Base-by-base conservation (phyloP, 495 filamentous ascomycete species). In the Trichoderma parareesei region DNA sequence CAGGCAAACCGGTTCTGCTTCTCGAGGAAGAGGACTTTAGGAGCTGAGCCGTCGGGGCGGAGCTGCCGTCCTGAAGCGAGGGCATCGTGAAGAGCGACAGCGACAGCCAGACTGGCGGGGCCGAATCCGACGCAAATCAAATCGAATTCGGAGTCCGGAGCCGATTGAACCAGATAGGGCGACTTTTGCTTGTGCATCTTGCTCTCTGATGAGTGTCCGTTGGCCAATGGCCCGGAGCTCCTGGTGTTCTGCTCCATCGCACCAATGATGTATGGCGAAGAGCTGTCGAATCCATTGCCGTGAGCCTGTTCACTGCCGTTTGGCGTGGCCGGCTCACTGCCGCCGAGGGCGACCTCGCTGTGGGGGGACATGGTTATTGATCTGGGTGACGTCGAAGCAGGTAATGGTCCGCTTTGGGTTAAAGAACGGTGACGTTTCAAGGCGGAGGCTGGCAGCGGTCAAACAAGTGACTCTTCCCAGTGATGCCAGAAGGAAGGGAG, bases 121-220 rank as follows among this genome's bases (percentile, higher is more conserved):
- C 93, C 93, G 70, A 97, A 98, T 42, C 93, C 93, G 41, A 97
- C 83, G 75, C 93, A 97, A 57, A 97, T 78, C 35, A 98, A 74
- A 70, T 97, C 93, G 68, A 91, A 87, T 43, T 88, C 73, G 48
- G 86, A 82, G 41, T 87, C 82, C 38, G 80, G 69, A n/a, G 71
- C 67, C 1, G 74, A 73, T 18, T 69, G 70, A 27, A 61, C 69
- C 13, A 83, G 74, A 53, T 73, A 71, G 13, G 75, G 78, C 55
- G 62, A 67, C 18, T 67, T 71, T 2, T 66, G 57, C 33, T 63
- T 43, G 4, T 67, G 67, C 40, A 71, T 53, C 62, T 68, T 43
- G 35, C 49, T 64, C 8, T 42, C 38, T n/a, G 38, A 20, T n/a
- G 14, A 8, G 38, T 9, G 61, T 46, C 65, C 66, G 46, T 67